Evolutionary conservation across 441 rosid genomes (phyloP), one percentile per base, ranked within the genome.

Genomic region (Populus hybrid): DNA sequence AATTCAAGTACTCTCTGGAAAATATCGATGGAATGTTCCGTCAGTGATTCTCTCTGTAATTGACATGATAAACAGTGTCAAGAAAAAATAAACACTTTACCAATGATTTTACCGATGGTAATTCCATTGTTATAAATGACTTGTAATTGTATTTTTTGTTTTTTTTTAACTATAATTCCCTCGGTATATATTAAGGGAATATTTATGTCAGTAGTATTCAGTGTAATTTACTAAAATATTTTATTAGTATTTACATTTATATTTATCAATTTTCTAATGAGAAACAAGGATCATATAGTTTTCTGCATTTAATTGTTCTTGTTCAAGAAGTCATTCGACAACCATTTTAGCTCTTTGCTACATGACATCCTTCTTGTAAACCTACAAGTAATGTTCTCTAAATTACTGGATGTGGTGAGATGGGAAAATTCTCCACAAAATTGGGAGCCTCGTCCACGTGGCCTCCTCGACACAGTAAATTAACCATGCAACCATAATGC

Each of bases 401-500:
- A 78, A 70, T 68, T 69, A 81, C 86, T 77, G 85, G 77, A 72
- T 74, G 0, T 73, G 80, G 84, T 67, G 67, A 4, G 67, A 90
- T 77, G 23, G 97, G 92, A 20, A 79, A 76, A 54, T 73, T 70
- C 75, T 75, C 40, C 7, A 83, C 81, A 75, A 85, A 77, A 75
- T 65, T 77, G 71, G 78, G 82, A 21, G 92, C 95, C 77, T 90
- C 89, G 26, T 83, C 78, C 46, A 89, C 34, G 34, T 32, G 34
- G 34, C 34, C 6, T 32, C 34, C 34, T 4, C 74, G 86, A 78
- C 89, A 93, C 35, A 88, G 89, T 42, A 90, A 86, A 83, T 92
- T 93, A 80, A 92, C 87, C 88, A 92, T 81, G 73, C 92, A 88
- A 38, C 93, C 89, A 69, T 84, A 92, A 76, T 89, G 97, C 78